Conservation (phyloP, 163 green algal genomes). For the Scenedesmus sp. region DNA sequence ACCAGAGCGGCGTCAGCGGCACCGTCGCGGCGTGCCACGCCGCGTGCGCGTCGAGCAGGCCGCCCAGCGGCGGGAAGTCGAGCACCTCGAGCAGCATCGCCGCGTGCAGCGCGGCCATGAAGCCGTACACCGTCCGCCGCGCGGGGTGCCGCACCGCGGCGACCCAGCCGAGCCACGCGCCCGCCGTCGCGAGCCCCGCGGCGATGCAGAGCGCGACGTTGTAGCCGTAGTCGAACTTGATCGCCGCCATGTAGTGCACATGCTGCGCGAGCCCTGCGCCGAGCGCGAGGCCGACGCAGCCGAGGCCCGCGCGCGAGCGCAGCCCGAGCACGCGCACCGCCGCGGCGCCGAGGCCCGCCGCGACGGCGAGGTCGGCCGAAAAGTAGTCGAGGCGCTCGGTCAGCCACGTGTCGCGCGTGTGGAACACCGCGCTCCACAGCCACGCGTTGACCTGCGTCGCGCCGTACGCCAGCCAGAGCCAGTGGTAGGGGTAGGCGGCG, state of each 20-base stretch:
- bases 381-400: conserved; percentile 88
- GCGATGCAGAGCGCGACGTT: conserved; percentile 84
- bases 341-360: conserved; percentile 49
- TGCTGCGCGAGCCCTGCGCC: conserved; percentile 50
- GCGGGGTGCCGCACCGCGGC: conserved; percentile 21
- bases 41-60: conserved; percentile 85
- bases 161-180: conserved; percentile 75
- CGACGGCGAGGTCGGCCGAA: conserved; percentile 63
- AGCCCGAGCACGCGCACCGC: conserved; percentile 35
- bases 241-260: conserved; percentile 73
- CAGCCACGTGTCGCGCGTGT: conserved; percentile 68
- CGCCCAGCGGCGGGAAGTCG: conserved; percentile 84
- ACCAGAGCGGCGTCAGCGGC: conserved; percentile 79
- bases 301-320: not conserved
- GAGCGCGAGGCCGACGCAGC: conserved; percentile 8
- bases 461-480: conserved; percentile 61
- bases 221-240: conserved; percentile 90
- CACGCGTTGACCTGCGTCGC: conserved; percentile 67
- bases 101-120: conserved; percentile 62
- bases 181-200: conserved; percentile 61
- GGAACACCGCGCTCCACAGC: conserved; percentile 81
- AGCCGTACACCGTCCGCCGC: conserved; percentile 34
- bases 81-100: conserved; percentile 85
- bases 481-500: conserved; percentile 50
- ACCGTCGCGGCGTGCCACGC: conserved; percentile 87